A percentile compares a stretch with the other conserved stretches of the same genome.
Conservation (phyloP, 768 basidiomycete genomes). For the Russula brevipes region DNA sequence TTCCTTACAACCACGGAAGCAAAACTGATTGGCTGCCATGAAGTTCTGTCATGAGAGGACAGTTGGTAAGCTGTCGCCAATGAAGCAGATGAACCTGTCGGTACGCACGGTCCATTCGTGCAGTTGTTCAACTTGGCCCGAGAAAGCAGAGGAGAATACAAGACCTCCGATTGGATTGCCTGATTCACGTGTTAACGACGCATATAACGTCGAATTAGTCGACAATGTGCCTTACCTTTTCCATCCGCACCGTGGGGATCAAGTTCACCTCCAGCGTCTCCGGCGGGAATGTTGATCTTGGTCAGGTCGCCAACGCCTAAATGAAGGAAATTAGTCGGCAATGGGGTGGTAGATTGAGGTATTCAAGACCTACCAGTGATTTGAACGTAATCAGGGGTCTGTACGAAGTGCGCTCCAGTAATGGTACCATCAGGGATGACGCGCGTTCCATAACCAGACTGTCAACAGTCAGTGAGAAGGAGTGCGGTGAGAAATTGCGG, state of each 20-base stretch:
- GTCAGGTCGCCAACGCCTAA: slow-evolving; percentile 62
- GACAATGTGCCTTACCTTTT: slow-evolving; percentile 36
- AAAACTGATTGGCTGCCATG: slow-evolving; percentile 55
- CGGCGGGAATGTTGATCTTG: slow-evolving; percentile 54
- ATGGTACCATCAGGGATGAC: slow-evolving; percentile 72
- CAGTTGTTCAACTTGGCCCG: slow-evolving; percentile 48
- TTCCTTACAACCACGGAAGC: slow-evolving; percentile 65
- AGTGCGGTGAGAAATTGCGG: not conserved
- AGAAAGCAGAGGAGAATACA: slow-evolving; percentile 68
- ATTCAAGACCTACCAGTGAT: slow-evolving; percentile 14
- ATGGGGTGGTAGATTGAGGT: not conserved
- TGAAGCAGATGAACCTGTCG: slow-evolving; percentile 6
- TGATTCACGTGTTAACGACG: slow-evolving; percentile 11
- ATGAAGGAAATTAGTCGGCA: not conserved
- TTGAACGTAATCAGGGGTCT: slow-evolving; percentile 68
- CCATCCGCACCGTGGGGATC: slow-evolving; percentile 66
- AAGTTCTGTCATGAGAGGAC: slow-evolving; percentile 45
- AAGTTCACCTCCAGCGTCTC: slow-evolving; percentile 59
- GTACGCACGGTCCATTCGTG: slow-evolving; percentile 65
- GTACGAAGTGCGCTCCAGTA: slow-evolving; percentile 59
- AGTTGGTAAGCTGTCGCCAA: slow-evolving; percentile 4
- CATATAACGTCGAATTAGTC: not conserved
- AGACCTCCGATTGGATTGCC: slow-evolving; percentile 62
- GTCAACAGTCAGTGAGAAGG: not conserved
- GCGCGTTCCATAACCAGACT: slow-evolving; percentile 58